Percentiles rank a stretch among this genome's conserved stretches.
These are phyloP conservation scores for Lindgomyces ingoldianus DNA, from an alignment of 495 filamentous ascomycete species.

Conservation along the genomic window DNA sequence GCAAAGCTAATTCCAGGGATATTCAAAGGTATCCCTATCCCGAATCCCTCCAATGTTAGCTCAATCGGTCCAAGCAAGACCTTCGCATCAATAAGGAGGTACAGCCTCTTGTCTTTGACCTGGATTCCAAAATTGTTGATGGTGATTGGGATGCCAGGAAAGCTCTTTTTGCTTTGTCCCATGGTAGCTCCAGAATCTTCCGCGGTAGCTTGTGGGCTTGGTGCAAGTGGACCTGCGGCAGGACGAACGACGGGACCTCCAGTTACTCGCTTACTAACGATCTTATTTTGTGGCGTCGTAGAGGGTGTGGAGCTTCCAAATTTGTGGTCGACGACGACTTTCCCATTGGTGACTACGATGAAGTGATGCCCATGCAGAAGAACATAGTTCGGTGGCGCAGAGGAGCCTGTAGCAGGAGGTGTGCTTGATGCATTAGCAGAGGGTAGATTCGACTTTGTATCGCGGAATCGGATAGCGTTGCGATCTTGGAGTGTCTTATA, in stretches of 20 bases:
- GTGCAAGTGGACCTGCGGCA: too few relatives aligned
- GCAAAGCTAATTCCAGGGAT: not conserved
- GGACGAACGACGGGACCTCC: not conserved
- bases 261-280: not conserved
- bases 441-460: too few relatives aligned
- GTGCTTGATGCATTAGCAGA: too few relatives aligned
- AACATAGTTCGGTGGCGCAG: too few relatives aligned
- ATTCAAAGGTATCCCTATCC: not conserved
- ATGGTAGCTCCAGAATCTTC: not conserved
- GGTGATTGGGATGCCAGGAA: not conserved
- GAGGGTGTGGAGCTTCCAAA: not conserved
- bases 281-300: too few relatives aligned
- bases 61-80: not conserved
- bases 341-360: not conserved
- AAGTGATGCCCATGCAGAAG: conserved; percentile 3
- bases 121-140: not conserved
- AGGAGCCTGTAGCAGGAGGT: too few relatives aligned
- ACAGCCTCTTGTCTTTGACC: not conserved
- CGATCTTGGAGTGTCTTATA: too few relatives aligned
- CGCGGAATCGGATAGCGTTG: too few relatives aligned
- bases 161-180: not conserved
- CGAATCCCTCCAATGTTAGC: not conserved
- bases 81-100: not conserved
- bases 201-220: not conserved
- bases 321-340: conserved; percentile 1